A percentile compares a stretch with the other conserved stretches of the same genome.
Conservation (phyloP, 257 asterid genomes). For the Apocynum venetum region DNA sequence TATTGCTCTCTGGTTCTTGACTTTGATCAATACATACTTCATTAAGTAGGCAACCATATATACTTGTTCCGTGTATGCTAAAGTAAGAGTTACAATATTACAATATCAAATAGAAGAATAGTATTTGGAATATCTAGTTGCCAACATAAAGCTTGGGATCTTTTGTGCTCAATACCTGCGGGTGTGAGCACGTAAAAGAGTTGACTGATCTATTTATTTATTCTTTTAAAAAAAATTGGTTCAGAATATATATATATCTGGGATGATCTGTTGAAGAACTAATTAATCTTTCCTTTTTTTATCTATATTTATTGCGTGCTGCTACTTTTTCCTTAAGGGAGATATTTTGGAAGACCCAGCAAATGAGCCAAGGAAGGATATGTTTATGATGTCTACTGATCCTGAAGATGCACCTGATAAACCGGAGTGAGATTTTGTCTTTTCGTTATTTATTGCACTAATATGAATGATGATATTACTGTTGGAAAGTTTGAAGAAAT, state of each 20-base stretch:
- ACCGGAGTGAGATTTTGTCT: conserved; percentile 63
- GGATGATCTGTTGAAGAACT: background rate
- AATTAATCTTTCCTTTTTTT: background rate
- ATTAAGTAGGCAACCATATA: background rate
- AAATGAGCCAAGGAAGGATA: conserved; percentile 55
- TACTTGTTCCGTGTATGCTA: background rate
- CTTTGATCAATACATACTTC: background rate
- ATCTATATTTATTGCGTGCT: background rate
- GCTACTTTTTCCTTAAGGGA: conserved; percentile 40
- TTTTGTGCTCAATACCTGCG: background rate
- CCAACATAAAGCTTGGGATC: background rate
- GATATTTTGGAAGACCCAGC: conserved; percentile 94
- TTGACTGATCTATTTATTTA: background rate
- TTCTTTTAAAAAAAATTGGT: too few relatives aligned
- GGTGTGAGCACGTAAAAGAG: background rate
- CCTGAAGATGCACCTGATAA: conserved; percentile 78
- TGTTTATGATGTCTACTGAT: conserved; percentile 61
- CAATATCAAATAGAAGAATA: background rate
- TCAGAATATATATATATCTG: background rate
- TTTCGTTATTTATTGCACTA: background rate
- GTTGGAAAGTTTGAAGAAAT: background rate
- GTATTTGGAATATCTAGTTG: background rate
- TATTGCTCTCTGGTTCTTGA: background rate
- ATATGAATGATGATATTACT: background rate
- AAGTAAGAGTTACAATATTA: background rate